phyloP scores from a whole-genome alignment of 176 grass and related monocot species.

The Rhynchospora breviuscula region DNA sequence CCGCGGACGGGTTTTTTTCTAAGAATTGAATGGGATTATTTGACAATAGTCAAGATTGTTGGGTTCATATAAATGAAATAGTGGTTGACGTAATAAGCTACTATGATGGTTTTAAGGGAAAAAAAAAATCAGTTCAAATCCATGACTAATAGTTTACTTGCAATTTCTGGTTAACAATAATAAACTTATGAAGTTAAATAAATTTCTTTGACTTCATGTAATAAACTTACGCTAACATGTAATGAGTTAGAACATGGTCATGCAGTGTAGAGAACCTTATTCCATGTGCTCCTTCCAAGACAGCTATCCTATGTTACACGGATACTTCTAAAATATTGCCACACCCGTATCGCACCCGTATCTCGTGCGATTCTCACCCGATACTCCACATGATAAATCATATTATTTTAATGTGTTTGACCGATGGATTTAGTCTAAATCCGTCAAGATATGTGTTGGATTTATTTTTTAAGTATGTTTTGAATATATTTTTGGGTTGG shows the following conservation, averaged over 20 bases:
- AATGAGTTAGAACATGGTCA: neutral
- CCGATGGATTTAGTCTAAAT: too few species aligned
- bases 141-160: neutral
- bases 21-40: neutral
- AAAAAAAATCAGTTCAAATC: neutral
- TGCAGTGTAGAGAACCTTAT: conserved; percentile 7
- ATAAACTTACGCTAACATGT: neutral
- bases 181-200: neutral
- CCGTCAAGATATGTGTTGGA: too few species aligned
- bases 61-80: neutral
- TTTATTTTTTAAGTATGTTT: too few species aligned
- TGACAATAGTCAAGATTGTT: neutral
- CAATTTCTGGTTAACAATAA: neutral
- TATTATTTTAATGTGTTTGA: too few species aligned
- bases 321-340: too few species aligned
- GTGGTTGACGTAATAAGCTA: neutral
- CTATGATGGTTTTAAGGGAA: neutral
- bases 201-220: neutral
- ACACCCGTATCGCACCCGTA: too few species aligned
- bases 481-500: too few species aligned
- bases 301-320: too few species aligned
- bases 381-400: too few species aligned
- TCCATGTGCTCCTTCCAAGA: conserved; percentile 9
- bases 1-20: neutral
- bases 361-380: too few species aligned